Percentiles rank a stretch among this genome's conserved stretches.
Evolutionary conservation across 2,329 filamentous ascomycete species (phyloP).

Genomic region (Arthrobotrys musiformis): DNA sequence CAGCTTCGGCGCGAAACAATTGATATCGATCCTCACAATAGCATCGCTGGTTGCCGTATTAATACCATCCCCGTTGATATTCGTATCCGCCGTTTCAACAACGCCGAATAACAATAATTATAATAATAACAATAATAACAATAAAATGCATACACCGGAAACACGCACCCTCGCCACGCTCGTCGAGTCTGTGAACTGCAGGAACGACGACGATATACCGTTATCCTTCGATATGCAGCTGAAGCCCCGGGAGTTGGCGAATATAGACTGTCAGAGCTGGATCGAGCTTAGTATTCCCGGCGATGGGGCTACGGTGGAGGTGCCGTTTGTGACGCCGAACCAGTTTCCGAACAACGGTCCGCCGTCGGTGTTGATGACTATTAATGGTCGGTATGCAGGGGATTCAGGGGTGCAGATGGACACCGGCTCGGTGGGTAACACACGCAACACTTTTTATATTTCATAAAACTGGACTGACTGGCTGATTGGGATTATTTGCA

Average conservation of each 20-base stretch:
- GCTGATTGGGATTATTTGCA: constrained; percentile 1
- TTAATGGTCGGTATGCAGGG: constrained; percentile 43
- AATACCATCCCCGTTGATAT: too few relatives aligned
- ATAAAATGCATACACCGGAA: constrained; percentile 3
- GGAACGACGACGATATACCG: background rate
- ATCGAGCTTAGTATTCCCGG: constrained; percentile 20
- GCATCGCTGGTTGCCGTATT: background rate
- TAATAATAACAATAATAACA: background rate
- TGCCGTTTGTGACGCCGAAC: constrained; percentile 26
- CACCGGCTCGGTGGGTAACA: constrained; percentile 48
- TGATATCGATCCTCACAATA: background rate
- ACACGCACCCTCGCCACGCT: background rate
- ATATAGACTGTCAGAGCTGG: constrained; percentile 23
- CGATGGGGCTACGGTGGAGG: constrained; percentile 14
- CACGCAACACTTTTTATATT: constrained; percentile 27
- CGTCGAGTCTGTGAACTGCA: background rate
- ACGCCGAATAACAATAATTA: too few relatives aligned
- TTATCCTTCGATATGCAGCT: background rate
- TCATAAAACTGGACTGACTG: background rate
- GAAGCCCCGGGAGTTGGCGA: background rate
- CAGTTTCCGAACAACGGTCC: constrained; percentile 32
- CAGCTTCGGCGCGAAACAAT: background rate
- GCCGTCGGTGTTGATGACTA: constrained; percentile 30
- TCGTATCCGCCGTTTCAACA: too few relatives aligned
- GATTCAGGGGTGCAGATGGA: constrained; percentile 38